Base-by-base conservation (phyloP, 805 yeast genomes). In the Metahyphopichia silvanorum region DNA sequence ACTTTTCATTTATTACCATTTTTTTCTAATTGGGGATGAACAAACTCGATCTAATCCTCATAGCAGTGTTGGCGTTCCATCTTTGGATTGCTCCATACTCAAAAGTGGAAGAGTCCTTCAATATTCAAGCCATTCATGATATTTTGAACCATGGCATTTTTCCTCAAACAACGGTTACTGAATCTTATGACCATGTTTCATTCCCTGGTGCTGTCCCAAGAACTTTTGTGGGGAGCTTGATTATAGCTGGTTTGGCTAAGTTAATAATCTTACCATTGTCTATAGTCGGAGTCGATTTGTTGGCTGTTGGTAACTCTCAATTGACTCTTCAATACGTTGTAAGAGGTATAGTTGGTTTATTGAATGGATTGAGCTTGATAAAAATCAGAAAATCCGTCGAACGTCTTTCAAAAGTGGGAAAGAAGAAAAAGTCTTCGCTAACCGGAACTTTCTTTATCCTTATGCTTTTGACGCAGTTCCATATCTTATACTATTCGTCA, bases 41-140 rank as follows among this genome's bases (percentile, higher is more conserved):
- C n/a, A n/a, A n/a, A n/a, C n/a, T 43, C 23, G 51, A 47, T 24
- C 22, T 25, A 20, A 33, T 17, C n/a, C 53, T 82, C 11, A 39
- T 83, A 14, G 64, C 59, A 3, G 53, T 71, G 5, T 67, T 83
- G 8, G 53, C 67, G 2, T 57, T 59, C 29, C 79, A 81, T 51
- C 45, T 83, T 39, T 41, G 64, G 8, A 46, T 74, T 2, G 71
- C 96, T 0, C 97, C 96, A 0, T 86, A 64, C 57, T 82, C 97
- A 2, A 91, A 91, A 58, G 96, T 91, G 1, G 97, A 91, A 54
- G 98, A 91, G 55, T 86, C 96, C 18, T 91, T 91, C 68, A 86
- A 82, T 46, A 65, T 86, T 27, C 97, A 91, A 49, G 97, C 97
- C 0, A 67, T 86, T 25, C 88, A 89, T 51, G 97, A 91, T 48